Base-by-base conservation (phyloP, 2,329 filamentous ascomycete species). In the Bipolaris sorokiniana region DNA sequence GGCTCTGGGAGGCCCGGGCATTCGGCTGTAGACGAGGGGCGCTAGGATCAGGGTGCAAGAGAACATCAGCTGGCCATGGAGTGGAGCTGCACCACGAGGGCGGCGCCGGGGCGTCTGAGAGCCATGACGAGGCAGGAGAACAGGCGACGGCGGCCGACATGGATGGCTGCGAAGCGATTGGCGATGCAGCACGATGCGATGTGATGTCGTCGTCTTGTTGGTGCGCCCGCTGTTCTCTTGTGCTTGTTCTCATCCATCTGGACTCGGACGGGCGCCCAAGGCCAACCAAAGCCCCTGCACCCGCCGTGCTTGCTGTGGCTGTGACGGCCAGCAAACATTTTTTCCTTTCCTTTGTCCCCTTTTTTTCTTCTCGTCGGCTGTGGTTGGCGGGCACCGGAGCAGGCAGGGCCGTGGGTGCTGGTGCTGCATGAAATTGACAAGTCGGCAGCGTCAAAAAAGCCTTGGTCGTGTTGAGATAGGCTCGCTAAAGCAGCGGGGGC, bases 11-110 rank as follows among this genome's bases (percentile, higher is more conserved):
- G 38, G 54, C 54, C 50, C 54, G 54, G 54, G 36, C 54, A 48
- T 45, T 57, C 54, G 54, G 54, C 49, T 57, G 54, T 57, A 56
- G 50, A 57, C 44, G 54, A 51, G 57, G 56, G 54, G 59, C 48
- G 62, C 60, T 56, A 56, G 54, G 58, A 58, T 56, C 52, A 61
- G 57, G 50, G 63, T 51, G 57, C 36, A 59, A 63, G 58, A 62
- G 59, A 62, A 64, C 61, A 62, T 67, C 66, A 63, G 61, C 55
- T 66, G 64, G 55, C 59, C 60, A 41, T 28, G 37, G 63, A 58
- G 56, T 67, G 65, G 48, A 48, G 37, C 45, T 55, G 37, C 54
- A 45, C 55, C 55, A 58, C 55, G 55, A 57, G 54, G 42, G 50
- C 48, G 62, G 61, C 59, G 64, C 59, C 51, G 58, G 62, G 61